These are phyloP conservation scores for Vachellia pachyceras DNA, from an alignment of 306 rosid species.

Conservation along the genomic window DNA sequence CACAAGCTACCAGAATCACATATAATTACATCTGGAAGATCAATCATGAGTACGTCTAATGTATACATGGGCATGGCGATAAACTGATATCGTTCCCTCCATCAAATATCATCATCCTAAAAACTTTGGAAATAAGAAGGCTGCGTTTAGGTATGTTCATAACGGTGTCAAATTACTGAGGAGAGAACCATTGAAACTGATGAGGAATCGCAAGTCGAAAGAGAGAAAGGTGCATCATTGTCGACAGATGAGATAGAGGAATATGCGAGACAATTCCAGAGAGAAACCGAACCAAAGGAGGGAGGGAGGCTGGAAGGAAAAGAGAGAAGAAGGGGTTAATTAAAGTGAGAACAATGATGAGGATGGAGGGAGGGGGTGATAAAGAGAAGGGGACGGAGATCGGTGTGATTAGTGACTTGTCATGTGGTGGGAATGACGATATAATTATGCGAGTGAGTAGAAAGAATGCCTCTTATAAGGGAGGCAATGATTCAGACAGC, in stretches of 20 bases:
- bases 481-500: conserved; percentile 46
- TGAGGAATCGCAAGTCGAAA: not conserved
- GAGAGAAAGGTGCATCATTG: not conserved
- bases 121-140: too few species aligned
- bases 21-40: not conserved
- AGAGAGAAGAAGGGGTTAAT: not conserved
- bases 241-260: not conserved
- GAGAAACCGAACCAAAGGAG: too few species aligned
- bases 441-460: not conserved
- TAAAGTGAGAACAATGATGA: too few species aligned
- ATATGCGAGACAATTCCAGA: too few species aligned
- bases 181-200: too few species aligned
- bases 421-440: not conserved
- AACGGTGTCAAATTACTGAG: not conserved
- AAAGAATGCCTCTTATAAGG: conserved; percentile 30
- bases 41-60: not conserved
- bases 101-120: not conserved
- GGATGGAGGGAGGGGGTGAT: too few species aligned
- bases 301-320: not conserved
- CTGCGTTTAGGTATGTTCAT: too few species aligned
- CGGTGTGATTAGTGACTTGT: not conserved
- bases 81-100: not conserved
- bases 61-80: not conserved
- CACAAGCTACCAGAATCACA: not conserved
- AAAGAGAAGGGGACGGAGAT: too few species aligned